Base-by-base conservation (phyloP, 805 yeast species). In the Nakazawaea ernobii region DNA sequence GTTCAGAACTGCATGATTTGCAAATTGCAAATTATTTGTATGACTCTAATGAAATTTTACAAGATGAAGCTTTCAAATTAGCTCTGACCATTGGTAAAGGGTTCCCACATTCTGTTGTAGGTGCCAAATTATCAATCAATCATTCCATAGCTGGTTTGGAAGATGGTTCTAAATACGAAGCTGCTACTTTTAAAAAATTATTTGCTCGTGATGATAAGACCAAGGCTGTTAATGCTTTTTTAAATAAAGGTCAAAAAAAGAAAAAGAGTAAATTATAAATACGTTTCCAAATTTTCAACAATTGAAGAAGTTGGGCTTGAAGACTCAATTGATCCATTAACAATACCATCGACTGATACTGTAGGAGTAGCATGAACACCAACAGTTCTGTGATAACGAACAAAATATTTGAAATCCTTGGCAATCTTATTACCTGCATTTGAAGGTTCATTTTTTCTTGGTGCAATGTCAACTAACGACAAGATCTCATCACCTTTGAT, bases 301-400 rank as follows among this genome's bases (percentile, higher is more conserved):
- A 78, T 63, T 28, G 70, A 80, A 5, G 70, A 56, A 24, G 27
- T 28, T 5, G 77, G 67, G 43, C 81, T 76, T 8, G 89, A 79
- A 38, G 89, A 80, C 55, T 83, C 85, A 56, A 88, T 73, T 6
- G 70, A 55, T 32, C 70, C 68, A 52, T 74, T 76, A 20, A 71
- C 70, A 43, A 84, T 77, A 1, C 96, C 96, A 60, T 87, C 77
- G 35, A 88, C 67, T 17, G 75, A 62, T 11, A 86, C 85, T 4
- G 94, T 82, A 17, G 96, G 96, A 3, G 94, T 86, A n/a, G 85
- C 82, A 59, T 89, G 96, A 35, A 85, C 78, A 39, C 92, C 89
- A 37, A 82, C 77, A 49, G 86, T 87, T 60, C 96, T 75, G 45
- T 80, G 81, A 59, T 79, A 79, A 60, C 81, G 74, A 15, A 90